phyloP scores from a whole-genome alignment of 208 protist species.

The Trypanosoma congolense region DNA sequence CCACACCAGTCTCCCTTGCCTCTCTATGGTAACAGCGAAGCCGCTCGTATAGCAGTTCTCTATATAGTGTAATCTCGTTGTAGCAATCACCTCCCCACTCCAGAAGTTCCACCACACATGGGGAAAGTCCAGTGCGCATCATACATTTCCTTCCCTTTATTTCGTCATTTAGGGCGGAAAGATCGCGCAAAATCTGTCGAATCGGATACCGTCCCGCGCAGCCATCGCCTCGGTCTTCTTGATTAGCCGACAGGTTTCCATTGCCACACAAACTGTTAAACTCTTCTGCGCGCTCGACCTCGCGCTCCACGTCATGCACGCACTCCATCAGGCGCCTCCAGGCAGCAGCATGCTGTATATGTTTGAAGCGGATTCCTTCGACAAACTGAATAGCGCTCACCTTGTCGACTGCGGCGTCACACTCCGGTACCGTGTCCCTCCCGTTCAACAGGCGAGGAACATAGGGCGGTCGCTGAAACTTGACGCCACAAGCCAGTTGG shows the following conservation, averaged over 20 bases:
- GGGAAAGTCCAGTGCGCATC: slow-evolving; percentile 3
- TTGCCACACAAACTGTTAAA: background rate
- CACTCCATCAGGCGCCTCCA: slow-evolving; percentile 8
- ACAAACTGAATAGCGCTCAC: slow-evolving; percentile 12
- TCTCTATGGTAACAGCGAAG: slow-evolving; percentile 27
- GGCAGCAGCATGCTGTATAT: slow-evolving; percentile 28
- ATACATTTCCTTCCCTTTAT: background rate
- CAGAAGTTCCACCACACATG: slow-evolving; percentile 4
- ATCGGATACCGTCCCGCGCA: background rate
- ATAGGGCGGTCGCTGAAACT: slow-evolving; percentile 29
- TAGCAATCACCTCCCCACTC: background rate
- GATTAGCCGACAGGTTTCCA: background rate
- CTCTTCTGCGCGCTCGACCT: background rate
- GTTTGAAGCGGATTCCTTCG: slow-evolving; percentile 11
- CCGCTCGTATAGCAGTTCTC: slow-evolving; percentile 10
- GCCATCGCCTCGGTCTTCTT: background rate
- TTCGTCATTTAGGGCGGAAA: background rate
- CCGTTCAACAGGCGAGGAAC: slow-evolving; percentile 6
- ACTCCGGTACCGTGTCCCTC: background rate
- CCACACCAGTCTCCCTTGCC: slow-evolving; percentile 24
- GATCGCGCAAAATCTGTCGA: background rate
- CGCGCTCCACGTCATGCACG: slow-evolving; percentile 6
- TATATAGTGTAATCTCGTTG: slow-evolving; percentile 4
- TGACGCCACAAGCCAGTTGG: slow-evolving; percentile 20
- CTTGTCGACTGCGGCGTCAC: background rate